Evolutionary conservation across 139 green algal species (phyloP), one percentile per base, ranked within the genome.

Genomic region (Nannochloris sp.): DNA sequence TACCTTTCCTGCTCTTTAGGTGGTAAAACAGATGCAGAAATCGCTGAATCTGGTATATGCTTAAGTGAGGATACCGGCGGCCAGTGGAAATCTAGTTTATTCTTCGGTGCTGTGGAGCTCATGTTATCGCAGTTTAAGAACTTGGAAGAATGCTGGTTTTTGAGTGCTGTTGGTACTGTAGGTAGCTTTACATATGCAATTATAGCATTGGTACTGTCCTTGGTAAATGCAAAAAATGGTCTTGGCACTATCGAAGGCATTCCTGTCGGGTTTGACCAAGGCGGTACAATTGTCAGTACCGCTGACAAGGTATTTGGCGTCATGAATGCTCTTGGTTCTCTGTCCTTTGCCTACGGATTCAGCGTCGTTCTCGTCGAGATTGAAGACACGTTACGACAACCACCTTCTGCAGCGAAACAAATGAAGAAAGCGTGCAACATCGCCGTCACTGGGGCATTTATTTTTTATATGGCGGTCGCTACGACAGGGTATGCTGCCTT

Each of bases 391-490:
- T 45, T 81, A 23, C 55, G 61, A 34, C 70, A 81, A 54, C 73
- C 73, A 2, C 73, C 73, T 6, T 61, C 64, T 14, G 48, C 62
- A 12, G 31, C 29, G 27, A 15, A 60, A 8, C 72, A 54, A 42
- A 81, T 81, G 73, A 48, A 55, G 7, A 55, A 45, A 14, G 64
- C 73, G 27, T 51, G 72, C 9, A 35, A 51, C 45, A 51, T 29
- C 23, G 45, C 72, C 36, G 53, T 78, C 48, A 34, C 53, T 23
- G 30, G 32, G 30, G 42, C 73, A 10, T 45, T 71, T 27, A 34
- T 79, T 25, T 74, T 75, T 42, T 81, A 81, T 55, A 29, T 78
- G 12, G 25, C 46, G 34, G 57, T 81, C 34, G 68, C 70, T 14
- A 47, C 77, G 29, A 45, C 55, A 19, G 73, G 73, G 19, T 78